Evolutionary conservation across 2,329 filamentous ascomycete genomes (phyloP).

Genomic region (Falciphora oryzae): DNA sequence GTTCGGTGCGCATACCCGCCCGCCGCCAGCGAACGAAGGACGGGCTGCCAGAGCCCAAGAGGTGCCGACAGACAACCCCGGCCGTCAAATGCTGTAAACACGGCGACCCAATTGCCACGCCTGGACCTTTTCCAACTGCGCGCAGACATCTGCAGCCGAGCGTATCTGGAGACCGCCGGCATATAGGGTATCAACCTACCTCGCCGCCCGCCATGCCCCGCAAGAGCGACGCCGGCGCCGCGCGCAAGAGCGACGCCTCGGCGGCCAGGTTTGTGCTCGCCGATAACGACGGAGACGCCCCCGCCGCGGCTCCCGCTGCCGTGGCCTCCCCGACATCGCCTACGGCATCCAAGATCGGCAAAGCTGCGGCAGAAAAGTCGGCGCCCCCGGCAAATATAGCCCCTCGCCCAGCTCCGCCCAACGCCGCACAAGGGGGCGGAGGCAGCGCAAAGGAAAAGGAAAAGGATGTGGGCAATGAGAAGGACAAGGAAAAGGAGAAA

Average conservation of each 20-base stretch:
- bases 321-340: constrained; percentile 15
- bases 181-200: not conserved
- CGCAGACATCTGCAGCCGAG: too few relatives aligned
- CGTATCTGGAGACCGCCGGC: too few relatives aligned
- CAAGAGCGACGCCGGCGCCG: constrained; percentile 40
- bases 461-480: not conserved
- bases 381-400: constrained; percentile 14
- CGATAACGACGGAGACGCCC: constrained; percentile 30
- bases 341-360: constrained; percentile 10
- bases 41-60: not conserved
- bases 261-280: constrained; percentile 38
- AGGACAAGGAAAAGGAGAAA: constrained; percentile 28
- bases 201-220: constrained; percentile 28
- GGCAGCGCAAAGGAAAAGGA: constrained; percentile 17
- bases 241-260: constrained; percentile 39
- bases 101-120: not conserved
- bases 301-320: constrained; percentile 13
- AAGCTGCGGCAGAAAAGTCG: constrained; percentile 18
- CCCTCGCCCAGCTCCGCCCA: not conserved
- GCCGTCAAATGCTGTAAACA: not conserved
- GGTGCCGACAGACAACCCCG: not conserved
- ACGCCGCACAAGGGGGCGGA: constrained; percentile 4
- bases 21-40: not conserved
- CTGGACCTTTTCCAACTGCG: not conserved
- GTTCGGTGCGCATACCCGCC: not conserved